phyloP scores from a whole-genome alignment of 345 rosid genomes.

The Citrus maxima region DNA sequence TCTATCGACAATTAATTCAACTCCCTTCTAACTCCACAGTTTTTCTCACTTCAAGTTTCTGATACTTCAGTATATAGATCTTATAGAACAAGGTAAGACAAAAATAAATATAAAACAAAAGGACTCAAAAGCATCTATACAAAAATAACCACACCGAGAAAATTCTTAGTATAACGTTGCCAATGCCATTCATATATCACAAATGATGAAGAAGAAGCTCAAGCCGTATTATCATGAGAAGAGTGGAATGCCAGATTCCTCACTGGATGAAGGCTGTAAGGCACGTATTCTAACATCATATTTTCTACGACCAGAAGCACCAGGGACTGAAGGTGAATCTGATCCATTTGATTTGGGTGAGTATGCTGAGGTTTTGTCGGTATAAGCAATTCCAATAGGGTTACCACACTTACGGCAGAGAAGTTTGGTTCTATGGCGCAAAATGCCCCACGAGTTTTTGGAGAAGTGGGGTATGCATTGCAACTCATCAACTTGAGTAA shows the following conservation, averaged over 20 bases:
- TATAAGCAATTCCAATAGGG: conserved; percentile 63
- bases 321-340: conserved; percentile 38
- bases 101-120: not conserved
- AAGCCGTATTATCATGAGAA: conserved; percentile 22
- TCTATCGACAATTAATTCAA: conserved; percentile 5
- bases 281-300: conserved; percentile 82
- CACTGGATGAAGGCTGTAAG: conserved; percentile 69
- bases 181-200: conserved; percentile 4
- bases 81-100: not conserved
- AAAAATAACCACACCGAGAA: conserved; percentile 10
- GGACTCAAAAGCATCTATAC: conserved; percentile 15
- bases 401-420: conserved; percentile 91
- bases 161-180: conserved; percentile 1
- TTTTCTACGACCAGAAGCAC: conserved; percentile 37
- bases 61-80: conserved; percentile 11
- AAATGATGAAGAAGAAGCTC: not conserved
- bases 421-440: conserved; percentile 75
- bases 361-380: conserved; percentile 40
- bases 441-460: conserved; percentile 55
- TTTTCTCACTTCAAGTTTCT: not conserved
- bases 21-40: conserved; percentile 15
- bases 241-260: conserved; percentile 35
- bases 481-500: conserved; percentile 77
- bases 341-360: conserved; percentile 47
- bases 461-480: conserved; percentile 80